Evolutionary conservation across 2,329 filamentous ascomycete genomes (phyloP), one percentile per base, ranked within the genome.

Genomic region (Scleromitrula shiraiana): DNA sequence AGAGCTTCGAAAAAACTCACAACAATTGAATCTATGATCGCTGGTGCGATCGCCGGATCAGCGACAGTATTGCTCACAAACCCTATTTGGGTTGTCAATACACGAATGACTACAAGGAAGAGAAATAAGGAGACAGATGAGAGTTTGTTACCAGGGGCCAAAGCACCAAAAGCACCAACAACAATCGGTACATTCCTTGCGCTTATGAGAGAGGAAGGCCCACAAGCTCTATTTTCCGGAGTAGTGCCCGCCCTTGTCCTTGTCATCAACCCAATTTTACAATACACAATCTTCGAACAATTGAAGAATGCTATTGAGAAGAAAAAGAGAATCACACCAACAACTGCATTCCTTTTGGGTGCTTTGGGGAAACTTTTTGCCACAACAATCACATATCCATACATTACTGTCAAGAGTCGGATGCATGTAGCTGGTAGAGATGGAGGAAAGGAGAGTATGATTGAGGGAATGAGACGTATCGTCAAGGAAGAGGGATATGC

Each of bases 71-170:
- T 98, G 62, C 76, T 96, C 62, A 98, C 93, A 52, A 98, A 98
- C 73, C 93, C 93, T 39, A 98, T 98, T 70, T 98, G 93, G 93
- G 93, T 98, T 43, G 76, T 98, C 67, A 98, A 98, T 75, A 98
- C 93, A 46, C 85, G 93, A 64, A 94, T 98, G 85, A 98, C 93
- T 19, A 91, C 93, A 41, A 82, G 88, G 61, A 84, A 85, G 70
- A 78, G 79, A 56, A 63, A 59, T 27, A 66, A 70, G 56, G 66
- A 71, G 55, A 56, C 69, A 2, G 66, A 69, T 44, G 65, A 70
- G 54, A 67, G 68, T 49, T 56, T 71, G 47, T 65, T 72, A 50
- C 66, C 66, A 19, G 70, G 67, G 39, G 62, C 59, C n/a, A 62
- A 61, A 48, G 52, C 58, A 5, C 67, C 71, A 51, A 82, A 77